A percentile compares a stretch with the other conserved stretches of the same genome.
Evolutionary conservation across 202 grass and related monocot genomes (phyloP).

Genomic region (Brachypodium distachyon): DNA sequence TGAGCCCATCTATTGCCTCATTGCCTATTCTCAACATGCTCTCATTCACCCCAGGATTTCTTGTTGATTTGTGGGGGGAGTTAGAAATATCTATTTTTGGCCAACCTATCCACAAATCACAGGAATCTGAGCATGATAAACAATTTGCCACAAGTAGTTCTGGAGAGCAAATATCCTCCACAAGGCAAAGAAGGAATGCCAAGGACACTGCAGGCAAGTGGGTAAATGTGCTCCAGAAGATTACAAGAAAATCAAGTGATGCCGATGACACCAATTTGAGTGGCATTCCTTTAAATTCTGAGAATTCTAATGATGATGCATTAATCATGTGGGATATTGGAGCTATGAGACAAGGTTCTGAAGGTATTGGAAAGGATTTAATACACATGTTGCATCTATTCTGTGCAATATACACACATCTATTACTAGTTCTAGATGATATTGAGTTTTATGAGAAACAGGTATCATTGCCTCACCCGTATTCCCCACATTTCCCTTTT

Average conservation of each 20-base stretch:
- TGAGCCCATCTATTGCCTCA: conserved; percentile 54
- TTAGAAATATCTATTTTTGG: conserved; percentile 60
- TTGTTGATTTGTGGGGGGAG: conserved; percentile 69
- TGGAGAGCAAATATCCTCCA: conserved; percentile 36
- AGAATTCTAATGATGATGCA: conserved; percentile 36
- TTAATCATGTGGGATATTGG: conserved; percentile 74
- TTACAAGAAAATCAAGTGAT: conserved; percentile 67
- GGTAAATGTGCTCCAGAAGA: conserved; percentile 84
- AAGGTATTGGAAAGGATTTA: conserved; percentile 49
- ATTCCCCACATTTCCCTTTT: background rate
- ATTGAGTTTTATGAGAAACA: conserved; percentile 98
- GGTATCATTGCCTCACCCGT: conserved; percentile 25
- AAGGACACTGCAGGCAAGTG: conserved; percentile 84
- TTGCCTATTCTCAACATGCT: conserved; percentile 91
- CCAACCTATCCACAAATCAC: conserved; percentile 19
- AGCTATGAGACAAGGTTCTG: conserved; percentile 65
- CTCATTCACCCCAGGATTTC: conserved; percentile 89
- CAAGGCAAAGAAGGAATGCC: conserved; percentile 50
- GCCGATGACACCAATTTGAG: conserved; percentile 29
- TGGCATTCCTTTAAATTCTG: conserved; percentile 35
- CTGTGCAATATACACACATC: conserved; percentile 82
- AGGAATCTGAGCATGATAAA: conserved; percentile 35
- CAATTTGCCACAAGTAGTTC: conserved; percentile 35
- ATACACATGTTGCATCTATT: conserved; percentile 70
- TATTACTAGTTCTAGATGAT: conserved; percentile 91